phyloP scores from a whole-genome alignment of 805 yeast genomes.

The Lachancea mirantina region DNA sequence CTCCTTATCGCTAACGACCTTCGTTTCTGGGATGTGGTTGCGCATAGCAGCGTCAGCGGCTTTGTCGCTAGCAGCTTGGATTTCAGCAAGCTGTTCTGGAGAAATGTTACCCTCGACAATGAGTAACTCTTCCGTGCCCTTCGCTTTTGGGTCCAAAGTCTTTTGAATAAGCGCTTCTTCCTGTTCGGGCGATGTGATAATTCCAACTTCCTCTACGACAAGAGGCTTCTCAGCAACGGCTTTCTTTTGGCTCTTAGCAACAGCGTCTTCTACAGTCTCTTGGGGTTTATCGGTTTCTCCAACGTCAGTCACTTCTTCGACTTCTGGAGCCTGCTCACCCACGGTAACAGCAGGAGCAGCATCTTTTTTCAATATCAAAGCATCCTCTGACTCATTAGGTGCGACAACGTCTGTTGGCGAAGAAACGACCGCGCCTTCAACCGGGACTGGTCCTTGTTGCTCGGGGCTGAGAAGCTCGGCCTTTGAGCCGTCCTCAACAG shows the following conservation, averaged over 20 bases:
- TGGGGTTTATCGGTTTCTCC: not conserved
- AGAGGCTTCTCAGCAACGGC: constrained; percentile 6
- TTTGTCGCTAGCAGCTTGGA: constrained; percentile 7
- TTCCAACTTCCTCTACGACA: constrained; percentile 8
- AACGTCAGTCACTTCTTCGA: constrained; percentile 7
- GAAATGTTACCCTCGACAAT: constrained; percentile 7
- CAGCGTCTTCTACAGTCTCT: constrained; percentile 8
- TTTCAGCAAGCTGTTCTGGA: constrained; percentile 6
- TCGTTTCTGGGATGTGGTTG: constrained; percentile 33
- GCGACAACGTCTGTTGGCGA: too few relatives aligned
- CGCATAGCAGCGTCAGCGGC: constrained; percentile 30
- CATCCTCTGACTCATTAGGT: constrained; percentile 6
- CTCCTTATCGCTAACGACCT: constrained; percentile 11
- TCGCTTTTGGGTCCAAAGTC: constrained; percentile 15
- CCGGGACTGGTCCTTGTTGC: too few relatives aligned
- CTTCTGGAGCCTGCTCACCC: not conserved
- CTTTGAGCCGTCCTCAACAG: too few relatives aligned
- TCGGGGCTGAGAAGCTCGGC: too few relatives aligned
- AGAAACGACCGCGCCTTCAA: too few relatives aligned
- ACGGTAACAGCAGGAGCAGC: constrained; percentile 2
- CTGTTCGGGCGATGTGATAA: constrained; percentile 11
- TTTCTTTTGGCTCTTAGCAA: constrained; percentile 4
- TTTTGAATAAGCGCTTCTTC: constrained; percentile 8
- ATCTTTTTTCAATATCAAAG: too few relatives aligned
- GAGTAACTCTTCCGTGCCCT: constrained; percentile 10